Base-by-base conservation (phyloP, 352 stramenopile genomes). In the Globisporangium ultimum region DNA sequence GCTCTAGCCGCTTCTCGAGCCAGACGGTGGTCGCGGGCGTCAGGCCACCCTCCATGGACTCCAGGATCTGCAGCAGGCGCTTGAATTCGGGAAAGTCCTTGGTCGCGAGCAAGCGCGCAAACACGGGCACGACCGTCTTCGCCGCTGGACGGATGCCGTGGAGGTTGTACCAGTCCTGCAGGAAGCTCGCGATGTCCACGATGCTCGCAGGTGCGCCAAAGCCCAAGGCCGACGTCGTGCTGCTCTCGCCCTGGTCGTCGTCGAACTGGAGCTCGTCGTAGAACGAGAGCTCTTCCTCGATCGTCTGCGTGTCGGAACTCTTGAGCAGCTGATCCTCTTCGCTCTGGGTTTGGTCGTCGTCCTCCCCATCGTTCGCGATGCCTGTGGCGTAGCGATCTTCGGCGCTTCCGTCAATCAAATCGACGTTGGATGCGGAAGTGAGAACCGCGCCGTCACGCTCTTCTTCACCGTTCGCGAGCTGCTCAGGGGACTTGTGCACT, bases 131-230 rank as follows among this genome's bases (percentile, higher is more conserved):
- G 54, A 91, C 67, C 8, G 85, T 95, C 74, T 92, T 93, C 21
- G 74, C 77, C 9, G 75, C 58, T 0, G 85, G 83, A 28, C 76
- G 70, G 47, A 93, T 76, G 51, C 79, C 66, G 53, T 89, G 84
- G 41, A 91, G 61, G 59, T 93, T 95, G 74, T 93, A 85, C 85
- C 83, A 93, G 64, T 93, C 83, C 59, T 93, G 82, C n/a, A 95
- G 61, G 60, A 95, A 95, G 17, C 64, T 72, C 28, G 78, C 61
- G 48, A 95, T 61, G 52, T 95, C 83, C 32, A 80, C 69, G 15
- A 90, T 51, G 24, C 61, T 71, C n/a, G 70, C 53, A 17, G 77
- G 79, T 7, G 70, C 78, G 22, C 73, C 70, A 12, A 59, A 73
- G 20, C 78, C 73, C 3, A 80, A 40, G 34, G 75, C 46, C 51